These are phyloP conservation scores for Onygena corvina DNA, from an alignment of 2,329 filamentous ascomycete species.

Conservation along the genomic window DNA sequence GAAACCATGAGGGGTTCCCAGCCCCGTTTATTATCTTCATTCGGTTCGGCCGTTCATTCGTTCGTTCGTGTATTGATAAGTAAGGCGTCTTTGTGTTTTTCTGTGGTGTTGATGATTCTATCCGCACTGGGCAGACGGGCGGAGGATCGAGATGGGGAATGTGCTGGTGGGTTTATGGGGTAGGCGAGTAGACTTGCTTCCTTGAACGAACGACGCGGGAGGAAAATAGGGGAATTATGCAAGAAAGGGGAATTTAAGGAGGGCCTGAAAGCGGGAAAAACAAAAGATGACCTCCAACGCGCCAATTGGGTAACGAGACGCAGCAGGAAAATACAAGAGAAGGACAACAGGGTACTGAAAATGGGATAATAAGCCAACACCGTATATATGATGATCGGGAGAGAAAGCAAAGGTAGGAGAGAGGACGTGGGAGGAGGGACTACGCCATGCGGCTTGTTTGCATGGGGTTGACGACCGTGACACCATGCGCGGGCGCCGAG, in stretches of 20 bases:
- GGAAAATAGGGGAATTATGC: neutral
- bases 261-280: neutral
- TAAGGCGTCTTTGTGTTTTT: neutral
- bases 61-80: neutral
- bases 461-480: constrained; percentile 38
- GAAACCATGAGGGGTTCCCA: neutral
- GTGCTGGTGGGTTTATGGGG: neutral
- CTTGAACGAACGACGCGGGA: neutral
- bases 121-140: neutral
- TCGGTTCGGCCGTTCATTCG: neutral
- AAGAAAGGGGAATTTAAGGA: neutral
- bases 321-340: neutral
- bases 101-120: neutral
- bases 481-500: constrained; percentile 19
- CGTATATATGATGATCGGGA: constrained; percentile 1
- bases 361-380: neutral
- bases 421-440: neutral
- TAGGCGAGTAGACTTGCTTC: neutral
- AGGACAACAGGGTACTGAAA: neutral
- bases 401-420: neutral
- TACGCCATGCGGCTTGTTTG: constrained; percentile 33
- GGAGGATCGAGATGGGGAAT: neutral
- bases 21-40: neutral
- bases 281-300: neutral
- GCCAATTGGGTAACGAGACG: neutral